These are phyloP conservation scores for Usnea hakonensis DNA, from an alignment of 495 filamentous ascomycete species.

Conservation along the genomic window DNA sequence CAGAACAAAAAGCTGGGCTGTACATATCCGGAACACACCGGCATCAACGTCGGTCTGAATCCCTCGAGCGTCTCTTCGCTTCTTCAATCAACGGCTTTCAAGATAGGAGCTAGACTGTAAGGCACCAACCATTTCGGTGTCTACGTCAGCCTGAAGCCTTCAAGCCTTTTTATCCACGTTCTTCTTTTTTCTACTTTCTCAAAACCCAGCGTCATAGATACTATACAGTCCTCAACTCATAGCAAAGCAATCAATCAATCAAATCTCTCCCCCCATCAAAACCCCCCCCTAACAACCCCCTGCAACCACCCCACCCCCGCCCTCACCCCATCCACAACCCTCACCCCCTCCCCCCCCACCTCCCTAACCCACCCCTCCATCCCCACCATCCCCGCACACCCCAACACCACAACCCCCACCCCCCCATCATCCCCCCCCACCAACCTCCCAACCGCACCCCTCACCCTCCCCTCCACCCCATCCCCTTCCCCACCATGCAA, in stretches of 20 bases:
- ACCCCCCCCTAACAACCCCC: constrained; percentile 19
- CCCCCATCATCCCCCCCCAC: constrained; percentile 40
- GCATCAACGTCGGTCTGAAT: too few species aligned
- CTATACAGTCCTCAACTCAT: background rate
- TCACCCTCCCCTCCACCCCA: constrained; percentile 51
- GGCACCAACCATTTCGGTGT: background rate
- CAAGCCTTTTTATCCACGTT: too few species aligned
- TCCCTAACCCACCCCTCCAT: constrained; percentile 72
- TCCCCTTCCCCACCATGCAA: constrained; percentile 62
- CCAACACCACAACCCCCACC: constrained; percentile 51
- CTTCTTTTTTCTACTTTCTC: background rate
- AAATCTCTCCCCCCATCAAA: too few species aligned
- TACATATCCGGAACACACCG: too few species aligned
- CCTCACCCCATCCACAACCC: constrained; percentile 77
- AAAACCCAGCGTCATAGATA: background rate
- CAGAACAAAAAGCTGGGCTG: too few species aligned
- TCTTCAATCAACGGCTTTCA: too few species aligned
- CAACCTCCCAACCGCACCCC: constrained; percentile 58
- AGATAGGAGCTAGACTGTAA: background rate
- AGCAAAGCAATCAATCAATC: background rate
- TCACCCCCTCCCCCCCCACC: constrained; percentile 52
- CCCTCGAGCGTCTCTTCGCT: too few species aligned
- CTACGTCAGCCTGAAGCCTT: background rate
- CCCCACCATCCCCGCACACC: constrained; percentile 86
- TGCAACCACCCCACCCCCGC: constrained; percentile 62